Evolutionary conservation across 495 filamentous ascomycete species (phyloP), one percentile per base, ranked within the genome.

Genomic region (Penicillium crystallinum): DNA sequence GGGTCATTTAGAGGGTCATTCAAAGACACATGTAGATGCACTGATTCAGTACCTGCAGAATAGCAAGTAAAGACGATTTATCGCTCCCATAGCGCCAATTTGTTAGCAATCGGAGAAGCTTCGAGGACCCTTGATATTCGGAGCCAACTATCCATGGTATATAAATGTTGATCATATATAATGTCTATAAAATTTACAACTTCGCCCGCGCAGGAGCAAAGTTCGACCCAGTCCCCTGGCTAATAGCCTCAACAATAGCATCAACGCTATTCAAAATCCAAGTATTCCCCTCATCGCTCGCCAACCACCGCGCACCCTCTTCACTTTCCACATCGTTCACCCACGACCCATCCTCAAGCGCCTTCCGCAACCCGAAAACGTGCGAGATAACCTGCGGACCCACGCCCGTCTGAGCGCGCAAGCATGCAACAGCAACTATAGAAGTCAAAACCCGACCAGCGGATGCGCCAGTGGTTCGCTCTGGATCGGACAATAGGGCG

Each of bases 311-410:
- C 0, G 76, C 80, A 1, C 76, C 83, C 48, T 81, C 69, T 49
- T 79, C 74, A 4, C 66, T 59, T 61, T 83, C 81, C 7, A 71
- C 79, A 55, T 81, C 73, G 14, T 68, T 73, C 21, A 62, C 62
- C 68, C 75, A 81, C 19, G 64, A 75, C 6, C 82, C 85, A 73
- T 88, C 82, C 53, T 87, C 84, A 19, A 83, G 72, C 12, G 79
- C 85, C 73, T 91, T 91, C 37, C 84, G 62, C 62, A 89, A 56
- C 4, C 87, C 87, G 72, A 86, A 90, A 0, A 91, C 71, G 69
- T 91, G 88, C 52, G 81, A 85, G 6, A 82, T 67, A 6, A 91
- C 87, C 73, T 91, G 88, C 19, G 88, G 88, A 2, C 82, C 87
- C 3, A 90, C 87, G 1, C 88, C 88, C 10, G 82, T 83, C 72